Conservation (phyloP, 1,139 yeast genomes). For the Saccharomycopsis crataegensis region DNA sequence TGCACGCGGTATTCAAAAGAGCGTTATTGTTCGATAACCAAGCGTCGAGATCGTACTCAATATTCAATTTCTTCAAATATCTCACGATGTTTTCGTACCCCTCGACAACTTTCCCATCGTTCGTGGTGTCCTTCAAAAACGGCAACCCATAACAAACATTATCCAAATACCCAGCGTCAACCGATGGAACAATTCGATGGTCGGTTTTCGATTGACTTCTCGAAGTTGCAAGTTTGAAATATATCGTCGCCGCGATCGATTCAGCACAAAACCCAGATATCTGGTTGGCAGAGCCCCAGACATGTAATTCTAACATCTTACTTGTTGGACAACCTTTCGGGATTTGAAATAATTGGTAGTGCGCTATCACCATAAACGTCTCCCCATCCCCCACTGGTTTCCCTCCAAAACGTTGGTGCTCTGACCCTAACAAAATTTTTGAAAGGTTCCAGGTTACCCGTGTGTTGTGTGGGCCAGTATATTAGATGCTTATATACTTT, state of each 20-base stretch:
- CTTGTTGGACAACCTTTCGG: not conserved
- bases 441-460: not conserved
- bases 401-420: no score
- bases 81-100: conserved; percentile 13
- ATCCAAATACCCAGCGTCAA: conserved; percentile 1
- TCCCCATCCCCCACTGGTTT: no score
- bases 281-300: conserved; percentile 17
- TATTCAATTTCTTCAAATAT: conserved; percentile 7
- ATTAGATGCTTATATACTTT: no score
- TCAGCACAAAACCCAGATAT: conserved; percentile 11
- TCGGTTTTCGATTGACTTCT: not conserved
- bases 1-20: conserved; percentile 1
- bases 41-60: conserved; percentile 2
- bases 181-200: conserved; percentile 5
- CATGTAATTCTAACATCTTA: conserved; percentile 10
- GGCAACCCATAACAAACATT: conserved; percentile 9
- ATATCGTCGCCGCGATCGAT: conserved; percentile 15
- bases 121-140: conserved; percentile 10
- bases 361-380: no score
- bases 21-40: not conserved
- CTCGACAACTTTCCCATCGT: conserved; percentile 6
- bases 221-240: conserved; percentile 1
- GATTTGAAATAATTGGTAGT: no score
- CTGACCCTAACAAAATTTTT: not conserved
- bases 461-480: no score